Conservation (phyloP, 345 rosid genomes). For the Limnanthes douglasii region DNA sequence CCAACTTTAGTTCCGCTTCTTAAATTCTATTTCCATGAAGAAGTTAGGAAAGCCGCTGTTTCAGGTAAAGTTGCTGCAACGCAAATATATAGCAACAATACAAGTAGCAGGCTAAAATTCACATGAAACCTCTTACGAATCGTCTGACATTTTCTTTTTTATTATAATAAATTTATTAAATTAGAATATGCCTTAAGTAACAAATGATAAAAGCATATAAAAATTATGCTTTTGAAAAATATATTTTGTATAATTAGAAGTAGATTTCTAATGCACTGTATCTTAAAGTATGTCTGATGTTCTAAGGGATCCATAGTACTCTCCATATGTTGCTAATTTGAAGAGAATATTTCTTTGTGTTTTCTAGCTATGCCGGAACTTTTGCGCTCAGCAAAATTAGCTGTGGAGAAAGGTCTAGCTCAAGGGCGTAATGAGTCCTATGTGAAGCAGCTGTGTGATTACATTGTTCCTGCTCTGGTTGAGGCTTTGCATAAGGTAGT, state of each 20-base stretch:
- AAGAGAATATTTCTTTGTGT: not conserved
- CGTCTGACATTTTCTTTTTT: too few species aligned
- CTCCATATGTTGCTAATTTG: too few species aligned
- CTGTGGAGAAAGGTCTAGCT: slow-evolving; percentile 79
- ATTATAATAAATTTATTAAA: too few species aligned
- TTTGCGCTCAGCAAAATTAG: slow-evolving; percentile 85
- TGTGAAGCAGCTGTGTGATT: slow-evolving; percentile 89
- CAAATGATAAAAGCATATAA: too few species aligned
- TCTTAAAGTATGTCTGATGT: too few species aligned
- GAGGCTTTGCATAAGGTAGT: slow-evolving; percentile 93
- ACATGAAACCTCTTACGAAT: too few species aligned
- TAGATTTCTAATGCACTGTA: slow-evolving; percentile 4
- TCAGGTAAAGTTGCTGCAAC: too few species aligned
- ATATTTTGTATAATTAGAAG: too few species aligned
- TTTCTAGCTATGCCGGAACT: slow-evolving; percentile 95
- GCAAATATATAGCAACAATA: too few species aligned
- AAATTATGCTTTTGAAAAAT: not conserved
- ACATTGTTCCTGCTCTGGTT: slow-evolving; percentile 77
- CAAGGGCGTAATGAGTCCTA: slow-evolving; percentile 84
- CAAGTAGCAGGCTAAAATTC: too few species aligned
- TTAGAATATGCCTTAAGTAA: too few species aligned
- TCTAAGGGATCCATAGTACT: too few species aligned
- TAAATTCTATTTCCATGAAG: slow-evolving; percentile 98
- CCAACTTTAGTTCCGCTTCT: slow-evolving; percentile 91
- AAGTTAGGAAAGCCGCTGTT: slow-evolving; percentile 99